Evolutionary conservation across 2,329 filamentous ascomycete species (phyloP).

Genomic region (Ceratocystis cacaofunesta): DNA sequence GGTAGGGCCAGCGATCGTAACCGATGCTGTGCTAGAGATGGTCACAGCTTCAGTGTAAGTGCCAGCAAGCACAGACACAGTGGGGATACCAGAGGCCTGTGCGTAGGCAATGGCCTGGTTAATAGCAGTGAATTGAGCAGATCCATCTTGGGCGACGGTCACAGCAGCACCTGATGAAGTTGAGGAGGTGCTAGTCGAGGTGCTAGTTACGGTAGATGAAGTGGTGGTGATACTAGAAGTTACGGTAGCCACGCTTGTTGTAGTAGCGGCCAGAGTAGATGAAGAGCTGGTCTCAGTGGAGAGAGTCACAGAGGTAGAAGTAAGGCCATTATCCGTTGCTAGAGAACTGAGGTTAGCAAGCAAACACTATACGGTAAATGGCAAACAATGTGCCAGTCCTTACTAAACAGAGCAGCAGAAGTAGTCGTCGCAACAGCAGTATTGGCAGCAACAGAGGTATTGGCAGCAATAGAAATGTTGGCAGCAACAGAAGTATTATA

Average conservation of each 20-base stretch:
- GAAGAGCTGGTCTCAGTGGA: not conserved
- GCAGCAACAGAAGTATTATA: too few species aligned
- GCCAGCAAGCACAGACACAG: conserved; percentile 30
- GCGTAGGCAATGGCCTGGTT: conserved; percentile 30
- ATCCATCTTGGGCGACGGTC: conserved; percentile 31
- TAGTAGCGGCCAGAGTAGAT: not conserved
- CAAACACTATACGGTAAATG: not conserved
- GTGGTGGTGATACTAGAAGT: not conserved
- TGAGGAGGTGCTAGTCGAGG: not conserved
- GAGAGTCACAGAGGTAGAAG: not conserved
- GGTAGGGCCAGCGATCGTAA: conserved; percentile 29
- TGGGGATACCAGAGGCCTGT: conserved; percentile 25
- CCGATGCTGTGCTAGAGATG: conserved; percentile 27
- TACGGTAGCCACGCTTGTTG: not conserved
- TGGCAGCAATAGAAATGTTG: not conserved
- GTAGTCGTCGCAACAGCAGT: not conserved
- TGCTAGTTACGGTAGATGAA: not conserved
- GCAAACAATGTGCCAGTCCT: not conserved
- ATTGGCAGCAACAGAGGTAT: not conserved
- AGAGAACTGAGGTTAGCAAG: not conserved
- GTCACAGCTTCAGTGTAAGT: conserved; percentile 31
- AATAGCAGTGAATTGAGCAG: conserved; percentile 32
- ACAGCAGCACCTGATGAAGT: conserved; percentile 21
- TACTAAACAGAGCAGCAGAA: not conserved
- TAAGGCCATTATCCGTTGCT: not conserved